Evolutionary conservation across 169 alveolate species (phyloP).

Genomic region (Plasmodium ovale): DNA sequence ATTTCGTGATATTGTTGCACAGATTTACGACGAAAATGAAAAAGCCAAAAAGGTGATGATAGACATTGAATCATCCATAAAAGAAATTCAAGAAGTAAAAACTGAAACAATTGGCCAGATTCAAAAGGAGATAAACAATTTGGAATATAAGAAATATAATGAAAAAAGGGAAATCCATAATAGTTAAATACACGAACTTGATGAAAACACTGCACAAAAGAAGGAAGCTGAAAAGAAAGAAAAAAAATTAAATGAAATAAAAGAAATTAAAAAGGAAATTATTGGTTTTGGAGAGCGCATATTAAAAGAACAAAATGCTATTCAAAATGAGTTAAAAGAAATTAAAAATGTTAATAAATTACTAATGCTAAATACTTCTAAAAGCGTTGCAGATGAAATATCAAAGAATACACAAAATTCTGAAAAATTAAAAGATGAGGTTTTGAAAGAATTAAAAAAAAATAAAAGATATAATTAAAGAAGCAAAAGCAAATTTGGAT

Average conservation of each 20-base stretch:
- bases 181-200: neutral
- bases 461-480: neutral
- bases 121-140: neutral
- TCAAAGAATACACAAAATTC: conserved; percentile 8
- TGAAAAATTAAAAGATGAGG: neutral
- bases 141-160: neutral
- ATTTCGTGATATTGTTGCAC: neutral
- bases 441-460: neutral
- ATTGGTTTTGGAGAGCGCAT: too few relatives aligned
- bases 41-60: neutral
- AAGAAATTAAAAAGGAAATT: neutral
- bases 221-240: neutral
- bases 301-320: neutral
- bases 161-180: neutral
- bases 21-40: neutral
- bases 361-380: neutral
- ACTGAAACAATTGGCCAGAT: neutral
- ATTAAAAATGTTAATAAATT: neutral
- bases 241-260: neutral
- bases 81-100: neutral
- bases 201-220: neutral
- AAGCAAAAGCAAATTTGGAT: neutral
- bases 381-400: neutral
- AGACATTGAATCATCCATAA: neutral
- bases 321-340: neutral